These are phyloP conservation scores for Ceratocystiopsis sp. DNA, from an alignment of 2,329 filamentous ascomycete genomes.

Conservation along the genomic window DNA sequence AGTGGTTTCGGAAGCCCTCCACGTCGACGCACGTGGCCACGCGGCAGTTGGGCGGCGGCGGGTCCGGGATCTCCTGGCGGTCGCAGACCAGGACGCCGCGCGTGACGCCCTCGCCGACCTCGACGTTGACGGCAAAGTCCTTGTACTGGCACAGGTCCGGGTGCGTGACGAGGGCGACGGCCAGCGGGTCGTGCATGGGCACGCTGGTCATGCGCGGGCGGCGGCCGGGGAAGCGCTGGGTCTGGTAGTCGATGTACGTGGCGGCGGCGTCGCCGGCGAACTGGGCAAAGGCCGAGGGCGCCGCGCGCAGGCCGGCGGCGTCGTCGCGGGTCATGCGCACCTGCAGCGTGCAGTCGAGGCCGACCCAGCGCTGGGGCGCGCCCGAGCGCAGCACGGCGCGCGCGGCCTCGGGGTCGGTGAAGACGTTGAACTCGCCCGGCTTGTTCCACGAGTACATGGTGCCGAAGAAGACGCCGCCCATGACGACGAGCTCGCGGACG, in stretches of 20 bases:
- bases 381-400: neutral
- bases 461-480: slow-evolving; percentile 2
- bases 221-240: neutral
- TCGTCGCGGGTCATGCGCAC: neutral
- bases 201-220: neutral
- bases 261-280: slow-evolving; percentile 1
- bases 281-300: neutral
- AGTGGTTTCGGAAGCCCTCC: neutral
- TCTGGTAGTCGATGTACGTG: slow-evolving; percentile 2
- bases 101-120: neutral
- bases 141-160: slow-evolving; percentile 1
- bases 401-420: slow-evolving; percentile 1
- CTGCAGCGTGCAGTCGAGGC: slow-evolving; percentile 1
- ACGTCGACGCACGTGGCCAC: neutral
- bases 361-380: slow-evolving; percentile 1
- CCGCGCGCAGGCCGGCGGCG: neutral
- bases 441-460: slow-evolving; percentile 3
- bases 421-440: slow-evolving; percentile 2
- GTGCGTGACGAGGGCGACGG: neutral
- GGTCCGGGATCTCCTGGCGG: neutral
- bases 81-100: slow-evolving; percentile 1
- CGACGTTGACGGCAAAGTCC: slow-evolving; percentile 1
- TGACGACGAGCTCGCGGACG: slow-evolving; percentile 1
- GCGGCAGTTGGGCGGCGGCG: neutral
- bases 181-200: slow-evolving; percentile 2